These are phyloP conservation scores for Paratinospora sagittata DNA, from an alignment of 164 flowering plant genomes.

Conservation along the genomic window DNA sequence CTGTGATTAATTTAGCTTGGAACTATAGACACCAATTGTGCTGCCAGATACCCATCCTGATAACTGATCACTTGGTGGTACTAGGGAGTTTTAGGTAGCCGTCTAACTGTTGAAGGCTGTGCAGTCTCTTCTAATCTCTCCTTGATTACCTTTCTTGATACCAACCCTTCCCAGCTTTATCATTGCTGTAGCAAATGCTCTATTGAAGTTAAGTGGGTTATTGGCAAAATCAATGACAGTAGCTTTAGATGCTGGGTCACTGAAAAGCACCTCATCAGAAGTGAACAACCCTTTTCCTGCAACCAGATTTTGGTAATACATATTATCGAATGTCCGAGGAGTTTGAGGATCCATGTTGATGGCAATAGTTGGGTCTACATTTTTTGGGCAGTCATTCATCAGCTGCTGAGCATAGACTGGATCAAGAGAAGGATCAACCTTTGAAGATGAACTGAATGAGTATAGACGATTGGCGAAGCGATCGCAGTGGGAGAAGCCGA, in stretches of 20 bases:
- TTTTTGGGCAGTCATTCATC: constrained; percentile 38
- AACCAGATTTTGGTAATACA: constrained; percentile 55
- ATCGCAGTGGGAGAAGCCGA: constrained; percentile 76
- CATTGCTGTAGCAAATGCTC: constrained; percentile 53
- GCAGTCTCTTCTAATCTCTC: constrained; percentile 55
- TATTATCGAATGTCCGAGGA: constrained; percentile 53
- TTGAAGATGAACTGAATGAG: constrained; percentile 34
- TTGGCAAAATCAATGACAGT: constrained; percentile 48
- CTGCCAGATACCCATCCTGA: not conserved
- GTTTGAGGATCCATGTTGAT: constrained; percentile 58
- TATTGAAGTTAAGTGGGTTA: constrained; percentile 27
- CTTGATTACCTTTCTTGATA: constrained; percentile 50
- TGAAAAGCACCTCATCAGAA: constrained; percentile 62
- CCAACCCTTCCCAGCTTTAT: constrained; percentile 58
- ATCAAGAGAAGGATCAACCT: constrained; percentile 58
- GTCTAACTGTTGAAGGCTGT: constrained; percentile 45
- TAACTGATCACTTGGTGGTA: not conserved
- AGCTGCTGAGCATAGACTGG: constrained; percentile 56
- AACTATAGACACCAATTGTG: not conserved
- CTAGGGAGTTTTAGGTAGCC: not conserved
- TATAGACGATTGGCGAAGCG: constrained; percentile 56
- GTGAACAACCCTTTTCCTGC: constrained; percentile 56
- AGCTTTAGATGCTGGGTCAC: constrained; percentile 30
- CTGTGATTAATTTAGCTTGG: not conserved
- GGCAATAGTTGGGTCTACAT: constrained; percentile 48